These are phyloP conservation scores for Colletotrichum chlorophyti DNA, from an alignment of 2,329 filamentous ascomycete species.

Conservation along the genomic window DNA sequence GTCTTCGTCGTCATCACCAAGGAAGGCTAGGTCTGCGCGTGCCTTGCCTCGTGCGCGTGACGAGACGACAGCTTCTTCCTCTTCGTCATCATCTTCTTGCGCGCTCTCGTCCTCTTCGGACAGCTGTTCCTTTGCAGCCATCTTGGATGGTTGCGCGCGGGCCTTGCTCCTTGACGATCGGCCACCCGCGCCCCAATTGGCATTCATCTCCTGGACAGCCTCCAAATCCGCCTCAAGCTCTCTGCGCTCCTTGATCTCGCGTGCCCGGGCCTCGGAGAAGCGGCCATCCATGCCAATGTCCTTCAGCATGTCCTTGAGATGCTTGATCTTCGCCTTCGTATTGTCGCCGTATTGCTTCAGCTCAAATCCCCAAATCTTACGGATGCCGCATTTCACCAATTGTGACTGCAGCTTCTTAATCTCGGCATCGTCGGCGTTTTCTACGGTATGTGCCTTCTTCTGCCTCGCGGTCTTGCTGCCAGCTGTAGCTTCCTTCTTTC, in stretches of 20 bases:
- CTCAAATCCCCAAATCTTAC: constrained; percentile 90
- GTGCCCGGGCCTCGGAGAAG: constrained; percentile 84
- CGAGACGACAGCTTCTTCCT: constrained; percentile 43
- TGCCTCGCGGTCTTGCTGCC: constrained; percentile 35
- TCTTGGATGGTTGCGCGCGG: constrained; percentile 36
- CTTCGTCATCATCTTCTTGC: constrained; percentile 36
- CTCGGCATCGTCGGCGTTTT: constrained; percentile 77
- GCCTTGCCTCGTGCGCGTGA: constrained; percentile 53
- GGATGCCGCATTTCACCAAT: constrained; percentile 87
- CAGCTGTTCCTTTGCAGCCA: constrained; percentile 37
- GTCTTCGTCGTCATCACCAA: constrained; percentile 71
- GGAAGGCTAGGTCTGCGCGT: constrained; percentile 66
- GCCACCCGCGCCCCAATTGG: constrained; percentile 72
- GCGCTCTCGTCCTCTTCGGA: constrained; percentile 39
- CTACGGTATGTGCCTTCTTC: constrained; percentile 46
- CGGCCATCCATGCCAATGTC: constrained; percentile 89
- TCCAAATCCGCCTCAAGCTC: constrained; percentile 87
- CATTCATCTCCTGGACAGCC: constrained; percentile 81
- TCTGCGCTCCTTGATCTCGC: constrained; percentile 84
- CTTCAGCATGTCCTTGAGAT: constrained; percentile 79
- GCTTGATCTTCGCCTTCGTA: constrained; percentile 78
- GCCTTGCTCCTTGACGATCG: constrained; percentile 45
- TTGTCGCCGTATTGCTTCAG: constrained; percentile 77
- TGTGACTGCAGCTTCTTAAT: constrained; percentile 89
- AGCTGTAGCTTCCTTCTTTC: constrained; percentile 54